A percentile compares a stretch with the other conserved stretches of the same genome.
These are phyloP conservation scores for Clitopilus hobsonii DNA, from an alignment of 768 basidiomycete genomes.

Conservation along the genomic window DNA sequence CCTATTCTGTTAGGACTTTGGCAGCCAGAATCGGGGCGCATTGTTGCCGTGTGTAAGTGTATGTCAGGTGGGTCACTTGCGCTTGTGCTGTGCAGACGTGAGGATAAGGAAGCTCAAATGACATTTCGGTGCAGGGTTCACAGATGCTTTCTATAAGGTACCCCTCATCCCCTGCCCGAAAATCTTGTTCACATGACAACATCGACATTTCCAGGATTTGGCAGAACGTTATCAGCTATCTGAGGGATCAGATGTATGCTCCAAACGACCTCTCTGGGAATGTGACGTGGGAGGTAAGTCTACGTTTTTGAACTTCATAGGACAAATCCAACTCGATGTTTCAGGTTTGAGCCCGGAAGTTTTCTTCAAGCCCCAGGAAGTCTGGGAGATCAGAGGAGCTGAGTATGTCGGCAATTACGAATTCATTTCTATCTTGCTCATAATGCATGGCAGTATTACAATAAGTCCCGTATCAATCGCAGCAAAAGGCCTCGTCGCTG, in stretches of 20 bases:
- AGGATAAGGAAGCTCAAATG: conserved; percentile 1
- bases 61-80: conserved; percentile 60
- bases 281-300: conserved; percentile 59
- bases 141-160: conserved; percentile 78
- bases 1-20: conserved; percentile 79
- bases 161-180: neutral
- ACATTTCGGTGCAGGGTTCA: conserved; percentile 54
- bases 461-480: conserved; percentile 84
- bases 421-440: conserved; percentile 2
- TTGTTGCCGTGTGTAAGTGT: conserved; percentile 85
- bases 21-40: conserved; percentile 54
- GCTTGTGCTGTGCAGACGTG: neutral
- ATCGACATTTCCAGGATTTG: conserved; percentile 31
- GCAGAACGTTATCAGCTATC: conserved; percentile 54
- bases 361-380: conserved; percentile 68
- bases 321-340: conserved; percentile 1
- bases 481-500: conserved; percentile 53
- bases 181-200: conserved; percentile 27
- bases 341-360: conserved; percentile 60
- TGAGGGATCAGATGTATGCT: conserved; percentile 50
- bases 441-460: conserved; percentile 51
- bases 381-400: conserved; percentile 87
- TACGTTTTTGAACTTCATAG: conserved; percentile 3
- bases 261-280: conserved; percentile 48
- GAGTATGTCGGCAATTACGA: conserved; percentile 37